Evolutionary conservation across 129 eudicot genomes (phyloP).

Genomic region (Sambucus nigra): DNA sequence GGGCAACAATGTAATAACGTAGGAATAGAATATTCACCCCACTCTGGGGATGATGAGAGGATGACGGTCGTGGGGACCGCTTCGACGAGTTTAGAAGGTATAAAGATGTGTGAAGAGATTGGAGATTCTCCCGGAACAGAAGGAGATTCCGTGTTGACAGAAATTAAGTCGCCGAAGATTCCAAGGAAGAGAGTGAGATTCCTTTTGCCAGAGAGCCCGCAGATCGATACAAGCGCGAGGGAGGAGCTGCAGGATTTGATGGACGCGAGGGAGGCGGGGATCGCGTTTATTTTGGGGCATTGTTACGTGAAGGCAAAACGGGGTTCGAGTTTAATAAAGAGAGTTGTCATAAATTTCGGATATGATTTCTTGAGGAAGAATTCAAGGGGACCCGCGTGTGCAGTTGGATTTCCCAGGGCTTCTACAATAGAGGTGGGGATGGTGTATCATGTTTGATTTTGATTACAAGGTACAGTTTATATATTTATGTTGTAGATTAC

Average conservation of each 20-base stretch:
- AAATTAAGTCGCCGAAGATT: slow-evolving; percentile 26
- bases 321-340: slow-evolving; percentile 59
- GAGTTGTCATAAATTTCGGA: slow-evolving; percentile 49
- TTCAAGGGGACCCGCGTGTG: slow-evolving; percentile 52
- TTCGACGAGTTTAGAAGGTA: slow-evolving; percentile 27
- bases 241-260: slow-evolving; percentile 59
- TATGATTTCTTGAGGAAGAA: slow-evolving; percentile 77
- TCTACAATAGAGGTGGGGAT: slow-evolving; percentile 81
- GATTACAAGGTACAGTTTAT: background rate
- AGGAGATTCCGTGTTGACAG: slow-evolving; percentile 17
- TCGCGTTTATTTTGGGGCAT: slow-evolving; percentile 70
- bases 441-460: slow-evolving; percentile 55
- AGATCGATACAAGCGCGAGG: slow-evolving; percentile 29
- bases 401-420: slow-evolving; percentile 60
- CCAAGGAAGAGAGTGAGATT: slow-evolving; percentile 59
- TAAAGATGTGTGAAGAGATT: slow-evolving; percentile 31
- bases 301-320: slow-evolving; percentile 60
- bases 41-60: slow-evolving; percentile 34
- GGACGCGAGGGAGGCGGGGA: slow-evolving; percentile 81
- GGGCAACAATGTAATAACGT: slow-evolving; percentile 12
- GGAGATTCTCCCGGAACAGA: slow-evolving; percentile 9
- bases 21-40: slow-evolving; percentile 16
- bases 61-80: slow-evolving; percentile 61
- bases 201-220: slow-evolving; percentile 50
- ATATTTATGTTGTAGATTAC: background rate